Percentiles rank a stretch among this genome's conserved stretches.
Evolutionary conservation across 1,139 yeast species (phyloP).

Genomic region (Williopsis jadinii): DNA sequence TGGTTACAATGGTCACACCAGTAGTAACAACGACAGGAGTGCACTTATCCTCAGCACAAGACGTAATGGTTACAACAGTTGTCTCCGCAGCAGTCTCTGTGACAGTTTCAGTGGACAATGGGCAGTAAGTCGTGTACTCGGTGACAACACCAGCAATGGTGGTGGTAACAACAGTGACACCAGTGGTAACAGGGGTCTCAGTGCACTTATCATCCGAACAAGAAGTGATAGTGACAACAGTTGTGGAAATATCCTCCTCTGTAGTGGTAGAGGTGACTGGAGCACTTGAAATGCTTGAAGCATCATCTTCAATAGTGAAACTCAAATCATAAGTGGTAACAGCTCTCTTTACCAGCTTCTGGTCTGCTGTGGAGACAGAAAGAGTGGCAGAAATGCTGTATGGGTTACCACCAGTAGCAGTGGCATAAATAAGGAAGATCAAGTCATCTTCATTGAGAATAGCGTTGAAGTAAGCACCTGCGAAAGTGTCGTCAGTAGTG

Average conservation of each 20-base stretch:
- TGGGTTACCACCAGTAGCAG: slow-evolving; percentile 12
- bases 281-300: slow-evolving; percentile 3
- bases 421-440: slow-evolving; percentile 8
- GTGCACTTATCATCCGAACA: slow-evolving; percentile 17
- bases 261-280: slow-evolving; percentile 12
- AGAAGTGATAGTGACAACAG: slow-evolving; percentile 20
- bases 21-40: slow-evolving; percentile 16
- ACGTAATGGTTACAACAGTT: slow-evolving; percentile 5
- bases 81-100: background rate
- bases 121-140: slow-evolving; percentile 30
- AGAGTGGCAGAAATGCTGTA: slow-evolving; percentile 9
- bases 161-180: slow-evolving; percentile 16
- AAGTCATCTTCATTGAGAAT: slow-evolving; percentile 6
- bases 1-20: slow-evolving; percentile 17
- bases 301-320: slow-evolving; percentile 2
- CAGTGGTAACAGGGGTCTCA: slow-evolving; percentile 16
- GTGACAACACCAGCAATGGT: slow-evolving; percentile 21
- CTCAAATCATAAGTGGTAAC: slow-evolving; percentile 4
- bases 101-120: slow-evolving; percentile 19
- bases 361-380: slow-evolving; percentile 4
- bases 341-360: slow-evolving; percentile 9
- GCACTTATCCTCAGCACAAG: slow-evolving; percentile 11
- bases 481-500: slow-evolving; percentile 8
- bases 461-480: slow-evolving; percentile 10
- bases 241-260: slow-evolving; percentile 10